Evolutionary conservation across 1,284 basidiomycete genomes (phyloP).

Genomic region (Ustilago loliicola): DNA sequence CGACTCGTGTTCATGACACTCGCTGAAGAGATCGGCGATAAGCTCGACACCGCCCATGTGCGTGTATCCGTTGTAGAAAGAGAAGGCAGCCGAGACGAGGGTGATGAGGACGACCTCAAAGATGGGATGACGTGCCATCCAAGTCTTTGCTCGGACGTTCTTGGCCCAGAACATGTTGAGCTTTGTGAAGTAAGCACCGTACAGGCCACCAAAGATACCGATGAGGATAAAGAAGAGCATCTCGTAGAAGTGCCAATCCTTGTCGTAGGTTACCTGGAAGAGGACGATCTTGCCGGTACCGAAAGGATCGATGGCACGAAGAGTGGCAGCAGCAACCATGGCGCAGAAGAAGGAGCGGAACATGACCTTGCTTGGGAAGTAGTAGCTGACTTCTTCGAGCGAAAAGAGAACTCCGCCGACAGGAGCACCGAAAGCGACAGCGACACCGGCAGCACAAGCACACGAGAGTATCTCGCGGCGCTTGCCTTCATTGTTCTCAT

Average conservation of each 20-base stretch:
- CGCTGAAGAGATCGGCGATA: slow-evolving; percentile 74
- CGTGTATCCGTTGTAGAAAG: slow-evolving; percentile 90
- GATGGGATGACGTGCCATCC: slow-evolving; percentile 77
- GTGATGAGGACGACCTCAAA: slow-evolving; percentile 85
- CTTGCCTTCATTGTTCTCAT: slow-evolving; percentile 83
- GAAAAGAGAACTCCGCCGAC: slow-evolving; percentile 75
- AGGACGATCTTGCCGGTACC: slow-evolving; percentile 74
- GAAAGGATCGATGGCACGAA: slow-evolving; percentile 87
- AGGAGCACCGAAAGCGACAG: slow-evolving; percentile 71
- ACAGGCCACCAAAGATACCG: slow-evolving; percentile 81
- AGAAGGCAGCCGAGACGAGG: slow-evolving; percentile 73
- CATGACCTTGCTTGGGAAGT: slow-evolving; percentile 71
- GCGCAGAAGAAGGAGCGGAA: slow-evolving; percentile 67
- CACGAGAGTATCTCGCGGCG: slow-evolving; percentile 61
- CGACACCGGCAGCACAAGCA: slow-evolving; percentile 78
- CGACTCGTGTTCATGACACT: slow-evolving; percentile 74
- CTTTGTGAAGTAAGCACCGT: slow-evolving; percentile 93
- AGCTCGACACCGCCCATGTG: slow-evolving; percentile 95
- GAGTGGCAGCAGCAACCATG: slow-evolving; percentile 66
- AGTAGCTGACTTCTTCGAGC: slow-evolving; percentile 72
- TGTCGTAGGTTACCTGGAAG: slow-evolving; percentile 88
- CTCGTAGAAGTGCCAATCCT: slow-evolving; percentile 91
- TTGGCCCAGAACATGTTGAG: slow-evolving; percentile 83
- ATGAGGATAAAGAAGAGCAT: slow-evolving; percentile 82
- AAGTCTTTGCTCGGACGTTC: slow-evolving; percentile 62